These are phyloP conservation scores for Floccularia luteovirens DNA, from an alignment of 768 basidiomycete genomes.

Conservation along the genomic window DNA sequence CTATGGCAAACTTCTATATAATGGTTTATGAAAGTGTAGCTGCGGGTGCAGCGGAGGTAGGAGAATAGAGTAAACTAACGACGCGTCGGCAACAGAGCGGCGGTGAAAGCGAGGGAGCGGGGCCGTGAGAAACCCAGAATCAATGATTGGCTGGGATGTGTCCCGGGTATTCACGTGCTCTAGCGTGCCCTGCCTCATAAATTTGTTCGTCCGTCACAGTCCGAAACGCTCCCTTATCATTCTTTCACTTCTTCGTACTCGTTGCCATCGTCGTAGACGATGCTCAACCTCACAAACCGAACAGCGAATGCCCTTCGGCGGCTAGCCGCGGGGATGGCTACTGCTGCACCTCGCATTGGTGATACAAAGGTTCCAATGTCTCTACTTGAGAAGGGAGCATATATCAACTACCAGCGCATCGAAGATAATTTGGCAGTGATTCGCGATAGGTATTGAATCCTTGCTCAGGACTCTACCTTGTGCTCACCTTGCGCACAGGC, in stretches of 20 bases:
- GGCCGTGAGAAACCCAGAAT: constrained; percentile 6
- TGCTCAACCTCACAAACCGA: constrained; percentile 53
- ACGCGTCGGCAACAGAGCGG: constrained; percentile 6
- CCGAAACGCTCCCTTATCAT: constrained; percentile 17
- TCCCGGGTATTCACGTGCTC: constrained; percentile 28
- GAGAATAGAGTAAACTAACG: no score
- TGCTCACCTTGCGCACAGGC: constrained; percentile 31
- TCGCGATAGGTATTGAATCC: constrained; percentile 55
- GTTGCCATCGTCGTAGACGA: constrained; percentile 36
- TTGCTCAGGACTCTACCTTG: neutral
- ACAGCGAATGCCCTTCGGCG: constrained; percentile 47
- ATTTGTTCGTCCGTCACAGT: constrained; percentile 29
- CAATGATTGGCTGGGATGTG: constrained; percentile 25
- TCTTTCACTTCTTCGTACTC: constrained; percentile 17
- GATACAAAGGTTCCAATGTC: constrained; percentile 91
- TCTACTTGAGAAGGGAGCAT: constrained; percentile 71
- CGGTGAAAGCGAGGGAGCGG: constrained; percentile 13
- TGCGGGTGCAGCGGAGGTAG: no score
- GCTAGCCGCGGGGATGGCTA: constrained; percentile 69
- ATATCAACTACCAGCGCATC: constrained; percentile 94
- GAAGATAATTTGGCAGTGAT: constrained; percentile 94
- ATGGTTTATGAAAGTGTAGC: no score
- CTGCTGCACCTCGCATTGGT: constrained; percentile 72
- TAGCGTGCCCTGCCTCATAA: constrained; percentile 18
- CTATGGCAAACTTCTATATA: no score